Conservation (phyloP, 192 early-diverging fungal species). For the Lunasporangiospora selenospora region DNA sequence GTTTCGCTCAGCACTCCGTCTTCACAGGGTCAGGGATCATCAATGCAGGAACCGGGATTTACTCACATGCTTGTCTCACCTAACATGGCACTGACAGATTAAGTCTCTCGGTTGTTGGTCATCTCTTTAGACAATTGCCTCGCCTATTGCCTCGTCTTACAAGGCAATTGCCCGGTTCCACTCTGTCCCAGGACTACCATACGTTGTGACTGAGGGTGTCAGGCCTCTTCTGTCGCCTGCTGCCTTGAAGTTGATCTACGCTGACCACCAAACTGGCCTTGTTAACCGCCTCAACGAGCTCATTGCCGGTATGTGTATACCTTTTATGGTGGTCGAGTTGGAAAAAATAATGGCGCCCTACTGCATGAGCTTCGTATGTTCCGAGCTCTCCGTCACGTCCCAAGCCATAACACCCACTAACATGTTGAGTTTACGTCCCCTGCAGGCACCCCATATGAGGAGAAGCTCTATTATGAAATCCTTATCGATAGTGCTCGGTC, state of each 20-base stretch:
- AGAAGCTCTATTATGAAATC: slow-evolving; percentile 31
- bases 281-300: slow-evolving; percentile 50
- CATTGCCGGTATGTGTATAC: slow-evolving; percentile 33
- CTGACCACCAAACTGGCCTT: slow-evolving; percentile 40
- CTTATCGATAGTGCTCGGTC: slow-evolving; percentile 46
- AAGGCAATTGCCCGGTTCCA: slow-evolving; percentile 33
- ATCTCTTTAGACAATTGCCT: slow-evolving; percentile 7
- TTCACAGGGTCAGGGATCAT: slow-evolving; percentile 4
- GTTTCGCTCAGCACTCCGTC: slow-evolving; percentile 17
- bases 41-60: background rate
- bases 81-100: too few relatives aligned
- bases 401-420: too few relatives aligned
- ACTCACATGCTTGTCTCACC: too few relatives aligned
- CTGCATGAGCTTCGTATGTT: too few relatives aligned
- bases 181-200: slow-evolving; percentile 34
- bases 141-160: slow-evolving; percentile 28
- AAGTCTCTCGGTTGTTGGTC: background rate
- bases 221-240: slow-evolving; percentile 29
- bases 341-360: too few relatives aligned
- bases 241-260: slow-evolving; percentile 43
- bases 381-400: too few relatives aligned
- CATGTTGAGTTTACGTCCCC: too few relatives aligned
- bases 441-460: slow-evolving; percentile 45
- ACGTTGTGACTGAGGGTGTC: slow-evolving; percentile 22
- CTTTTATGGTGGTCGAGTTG: too few relatives aligned